Conservation (phyloP, 139 green algal species). For the Pleodorina starrii region DNA sequence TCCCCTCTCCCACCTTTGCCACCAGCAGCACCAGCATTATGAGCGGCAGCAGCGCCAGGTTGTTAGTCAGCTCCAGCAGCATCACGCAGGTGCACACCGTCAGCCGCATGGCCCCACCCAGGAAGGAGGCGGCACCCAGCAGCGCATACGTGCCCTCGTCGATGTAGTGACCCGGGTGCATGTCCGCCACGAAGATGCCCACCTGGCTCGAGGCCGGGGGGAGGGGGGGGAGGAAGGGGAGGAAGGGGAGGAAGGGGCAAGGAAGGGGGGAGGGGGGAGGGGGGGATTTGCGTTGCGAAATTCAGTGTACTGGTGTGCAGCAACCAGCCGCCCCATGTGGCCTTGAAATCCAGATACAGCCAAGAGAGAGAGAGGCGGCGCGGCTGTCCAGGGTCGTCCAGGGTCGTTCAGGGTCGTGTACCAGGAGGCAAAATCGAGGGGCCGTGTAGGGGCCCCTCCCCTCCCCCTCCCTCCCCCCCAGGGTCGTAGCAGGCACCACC, state of each 20-base stretch:
- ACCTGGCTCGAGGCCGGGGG: constrained; percentile 36
- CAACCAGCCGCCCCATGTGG: too few relatives aligned
- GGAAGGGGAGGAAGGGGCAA: neutral
- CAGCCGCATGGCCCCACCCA: constrained; percentile 62
- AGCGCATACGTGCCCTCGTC: constrained; percentile 69
- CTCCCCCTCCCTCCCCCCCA: too few relatives aligned
- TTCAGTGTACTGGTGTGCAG: too few relatives aligned
- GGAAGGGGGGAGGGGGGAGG: neutral
- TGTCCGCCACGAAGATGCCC: constrained; percentile 80
- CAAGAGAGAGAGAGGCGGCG: too few relatives aligned
- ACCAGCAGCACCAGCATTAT: constrained; percentile 93
- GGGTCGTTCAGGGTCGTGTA: too few relatives aligned
- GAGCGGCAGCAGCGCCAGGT: constrained; percentile 88
- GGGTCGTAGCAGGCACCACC: too few relatives aligned
- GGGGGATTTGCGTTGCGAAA: too few relatives aligned
- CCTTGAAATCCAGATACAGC: too few relatives aligned
- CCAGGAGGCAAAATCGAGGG: too few relatives aligned
- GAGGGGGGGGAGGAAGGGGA: neutral
- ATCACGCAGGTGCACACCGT: constrained; percentile 78
- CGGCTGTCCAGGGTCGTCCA: too few relatives aligned
- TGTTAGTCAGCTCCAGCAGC: constrained; percentile 90
- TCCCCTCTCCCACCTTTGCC: constrained; percentile 71
- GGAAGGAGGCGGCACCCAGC: constrained; percentile 59
- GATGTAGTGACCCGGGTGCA: constrained; percentile 63
- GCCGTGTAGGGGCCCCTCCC: too few relatives aligned